These are phyloP conservation scores for Xylaria polymorpha DNA, from an alignment of 2,329 filamentous ascomycete species.

Conservation along the genomic window DNA sequence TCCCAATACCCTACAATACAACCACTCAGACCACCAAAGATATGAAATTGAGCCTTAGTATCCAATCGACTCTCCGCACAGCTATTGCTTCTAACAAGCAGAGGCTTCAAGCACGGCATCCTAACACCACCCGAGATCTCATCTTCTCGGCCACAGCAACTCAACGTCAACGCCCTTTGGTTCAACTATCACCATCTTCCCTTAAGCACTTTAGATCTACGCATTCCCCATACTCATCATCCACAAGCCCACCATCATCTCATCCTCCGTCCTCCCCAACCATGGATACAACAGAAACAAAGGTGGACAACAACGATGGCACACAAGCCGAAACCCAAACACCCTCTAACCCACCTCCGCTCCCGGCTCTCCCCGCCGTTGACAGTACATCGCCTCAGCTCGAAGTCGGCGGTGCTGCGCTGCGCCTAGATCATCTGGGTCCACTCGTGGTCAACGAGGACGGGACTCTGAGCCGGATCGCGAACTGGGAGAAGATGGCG, in stretches of 20 bases:
- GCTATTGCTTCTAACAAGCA: constrained; percentile 1
- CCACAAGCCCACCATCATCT: constrained; percentile 9
- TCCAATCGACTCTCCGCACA: constrained; percentile 20
- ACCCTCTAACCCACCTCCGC: not conserved
- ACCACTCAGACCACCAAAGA: not conserved
- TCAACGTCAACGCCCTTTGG: not conserved
- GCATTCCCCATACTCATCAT: constrained; percentile 1
- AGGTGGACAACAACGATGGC: constrained; percentile 1
- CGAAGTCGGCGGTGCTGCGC: constrained; percentile 60
- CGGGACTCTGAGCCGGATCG: constrained; percentile 76
- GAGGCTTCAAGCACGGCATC: constrained; percentile 1
- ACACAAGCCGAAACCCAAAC: constrained; percentile 21
- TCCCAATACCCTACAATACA: not conserved
- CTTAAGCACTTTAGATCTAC: not conserved
- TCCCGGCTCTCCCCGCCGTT: constrained; percentile 26
- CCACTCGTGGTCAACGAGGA: constrained; percentile 80
- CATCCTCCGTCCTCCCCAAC: constrained; percentile 2
- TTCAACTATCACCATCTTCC: not conserved
- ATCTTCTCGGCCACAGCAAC: constrained; percentile 3
- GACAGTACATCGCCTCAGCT: constrained; percentile 46
- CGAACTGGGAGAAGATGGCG: constrained; percentile 79
- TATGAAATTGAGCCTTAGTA: constrained; percentile 25
- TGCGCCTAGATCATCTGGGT: constrained; percentile 70
- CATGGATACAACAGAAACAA: constrained; percentile 23
- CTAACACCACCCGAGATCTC: not conserved